phyloP scores from a whole-genome alignment of 2,329 filamentous ascomycete genomes.

The Colletotrichum sp. region DNA sequence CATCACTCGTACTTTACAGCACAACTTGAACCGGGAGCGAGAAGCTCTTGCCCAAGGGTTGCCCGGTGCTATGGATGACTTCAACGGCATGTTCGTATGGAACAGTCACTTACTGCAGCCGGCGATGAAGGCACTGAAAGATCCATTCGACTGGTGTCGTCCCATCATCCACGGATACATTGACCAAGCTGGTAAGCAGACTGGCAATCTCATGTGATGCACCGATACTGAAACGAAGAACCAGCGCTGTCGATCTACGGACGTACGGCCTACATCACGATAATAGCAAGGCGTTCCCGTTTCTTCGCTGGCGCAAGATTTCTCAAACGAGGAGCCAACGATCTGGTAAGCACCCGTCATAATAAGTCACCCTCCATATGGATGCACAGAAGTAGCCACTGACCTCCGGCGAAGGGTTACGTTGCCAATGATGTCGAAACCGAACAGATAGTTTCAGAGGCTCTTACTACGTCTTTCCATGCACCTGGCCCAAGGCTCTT shows the following conservation, averaged over 20 bases:
- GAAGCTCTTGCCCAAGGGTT: constrained; percentile 70
- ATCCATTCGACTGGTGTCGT: constrained; percentile 93
- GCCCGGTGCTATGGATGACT: constrained; percentile 59
- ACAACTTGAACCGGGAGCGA: constrained; percentile 87
- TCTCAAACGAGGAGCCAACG: constrained; percentile 92
- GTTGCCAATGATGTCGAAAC: constrained; percentile 99
- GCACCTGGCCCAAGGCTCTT: constrained; percentile 85
- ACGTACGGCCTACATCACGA: constrained; percentile 85
- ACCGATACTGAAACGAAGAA: neutral
- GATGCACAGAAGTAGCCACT: neutral
- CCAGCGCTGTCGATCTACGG: constrained; percentile 81
- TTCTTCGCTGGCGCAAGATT: constrained; percentile 95
- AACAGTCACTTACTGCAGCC: constrained; percentile 88
- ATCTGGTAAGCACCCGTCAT: constrained; percentile 54
- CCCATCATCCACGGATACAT: constrained; percentile 97
- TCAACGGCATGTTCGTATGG: constrained; percentile 98
- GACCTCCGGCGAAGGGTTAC: constrained; percentile 64
- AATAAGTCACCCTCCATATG: neutral
- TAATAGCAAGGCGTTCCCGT: constrained; percentile 90
- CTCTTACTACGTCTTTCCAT: constrained; percentile 93
- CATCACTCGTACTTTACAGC: constrained; percentile 88
- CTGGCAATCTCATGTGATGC: neutral
- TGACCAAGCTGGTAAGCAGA: constrained; percentile 72
- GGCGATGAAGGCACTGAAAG: constrained; percentile 70
- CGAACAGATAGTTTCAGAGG: constrained; percentile 96